Percentiles rank a stretch among this genome's conserved stretches.
These are phyloP conservation scores for Fusarium pilosicola DNA, from an alignment of 2,329 filamentous ascomycete genomes.

Conservation along the genomic window DNA sequence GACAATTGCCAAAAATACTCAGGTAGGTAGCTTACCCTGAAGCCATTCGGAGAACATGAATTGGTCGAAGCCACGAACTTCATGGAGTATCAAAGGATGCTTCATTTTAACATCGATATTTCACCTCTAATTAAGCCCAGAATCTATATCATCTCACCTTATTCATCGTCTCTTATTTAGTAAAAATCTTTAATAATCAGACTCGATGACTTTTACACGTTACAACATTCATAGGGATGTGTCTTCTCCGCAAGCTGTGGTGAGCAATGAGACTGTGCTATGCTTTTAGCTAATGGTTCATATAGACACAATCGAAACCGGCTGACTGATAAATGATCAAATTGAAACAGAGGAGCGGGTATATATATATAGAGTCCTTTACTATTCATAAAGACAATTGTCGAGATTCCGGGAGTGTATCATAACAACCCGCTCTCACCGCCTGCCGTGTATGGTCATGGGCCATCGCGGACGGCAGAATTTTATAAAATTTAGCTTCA, in stretches of 20 bases:
- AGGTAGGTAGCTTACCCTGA: slow-evolving; percentile 6
- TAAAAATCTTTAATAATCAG: too few relatives aligned
- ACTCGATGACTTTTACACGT: fast-evolving
- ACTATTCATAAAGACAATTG: neutral
- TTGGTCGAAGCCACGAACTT: neutral
- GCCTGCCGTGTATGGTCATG: neutral
- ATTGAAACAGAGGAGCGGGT: neutral
- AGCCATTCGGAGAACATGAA: neutral
- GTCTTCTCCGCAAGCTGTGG: neutral
- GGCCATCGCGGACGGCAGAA: slow-evolving; percentile 14
- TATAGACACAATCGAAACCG: too few relatives aligned
- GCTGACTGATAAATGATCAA: too few relatives aligned
- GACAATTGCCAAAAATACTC: neutral
- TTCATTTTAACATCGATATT: neutral
- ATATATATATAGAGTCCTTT: neutral
- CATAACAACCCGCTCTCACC: neutral
- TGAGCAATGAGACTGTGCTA: too few relatives aligned
- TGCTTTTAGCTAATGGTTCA: too few relatives aligned
- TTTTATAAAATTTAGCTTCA: slow-evolving; percentile 28
- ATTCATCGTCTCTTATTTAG: too few relatives aligned
- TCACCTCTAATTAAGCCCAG: neutral
- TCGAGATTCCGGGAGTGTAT: neutral
- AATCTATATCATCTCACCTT: neutral
- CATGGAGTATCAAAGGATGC: neutral
- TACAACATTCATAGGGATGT: too few relatives aligned